Percentiles rank a stretch among this genome's conserved stretches.
These are phyloP conservation scores for Ichthyophthirius multifiliis DNA, from an alignment of 169 alveolate genomes.

Conservation along the genomic window DNA sequence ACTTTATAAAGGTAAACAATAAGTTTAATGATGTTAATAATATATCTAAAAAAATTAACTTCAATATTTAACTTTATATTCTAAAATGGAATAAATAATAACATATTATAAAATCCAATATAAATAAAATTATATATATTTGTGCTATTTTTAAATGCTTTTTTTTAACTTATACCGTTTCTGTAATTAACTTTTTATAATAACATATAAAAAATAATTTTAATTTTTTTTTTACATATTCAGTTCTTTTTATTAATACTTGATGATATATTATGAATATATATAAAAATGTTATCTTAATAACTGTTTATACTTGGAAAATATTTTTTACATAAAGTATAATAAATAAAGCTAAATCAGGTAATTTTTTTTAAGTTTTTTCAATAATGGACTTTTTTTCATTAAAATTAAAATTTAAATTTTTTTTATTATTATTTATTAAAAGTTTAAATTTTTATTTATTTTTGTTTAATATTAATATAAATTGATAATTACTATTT, in stretches of 20 bases:
- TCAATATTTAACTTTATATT: neutral
- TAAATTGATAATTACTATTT: neutral
- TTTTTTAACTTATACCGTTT: neutral
- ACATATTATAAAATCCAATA: conserved; percentile 10
- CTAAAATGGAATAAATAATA: neutral
- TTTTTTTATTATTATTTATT: too few species aligned
- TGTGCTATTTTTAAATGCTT: neutral
- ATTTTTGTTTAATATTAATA: neutral
- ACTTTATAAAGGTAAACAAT: conserved; percentile 8
- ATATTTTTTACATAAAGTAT: neutral
- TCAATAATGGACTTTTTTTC: conserved; percentile 15
- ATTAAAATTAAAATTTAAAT: neutral
- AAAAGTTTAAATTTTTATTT: neutral
- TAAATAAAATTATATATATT: conserved; percentile 4
- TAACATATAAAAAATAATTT: neutral
- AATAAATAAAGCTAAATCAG: conserved; percentile 18
- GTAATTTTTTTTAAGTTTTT: conserved; percentile 16
- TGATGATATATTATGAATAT: conserved; percentile 18
- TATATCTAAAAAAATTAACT: neutral
- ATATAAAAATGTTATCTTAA: neutral
- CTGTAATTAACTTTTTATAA: conserved; percentile 9
- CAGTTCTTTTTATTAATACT: conserved; percentile 19
- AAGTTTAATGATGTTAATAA: neutral
- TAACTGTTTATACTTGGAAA: neutral
- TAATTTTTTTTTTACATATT: neutral